Percentiles rank a stretch among this genome's conserved stretches.
Conservation (phyloP, 192 early-diverging fungal species). For the Coemansia sp. region DNA sequence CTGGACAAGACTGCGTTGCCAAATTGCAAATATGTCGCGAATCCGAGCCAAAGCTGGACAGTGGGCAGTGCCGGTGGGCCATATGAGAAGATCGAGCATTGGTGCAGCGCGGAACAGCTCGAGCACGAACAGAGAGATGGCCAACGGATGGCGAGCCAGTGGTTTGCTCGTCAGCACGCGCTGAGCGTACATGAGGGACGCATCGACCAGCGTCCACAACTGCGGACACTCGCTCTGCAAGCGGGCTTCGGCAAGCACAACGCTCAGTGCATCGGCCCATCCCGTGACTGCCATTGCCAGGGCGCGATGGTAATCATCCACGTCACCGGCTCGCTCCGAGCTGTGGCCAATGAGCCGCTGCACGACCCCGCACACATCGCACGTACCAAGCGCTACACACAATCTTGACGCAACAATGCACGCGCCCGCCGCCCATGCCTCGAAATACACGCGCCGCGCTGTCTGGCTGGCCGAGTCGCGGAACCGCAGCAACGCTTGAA, state of each 20-base stretch:
- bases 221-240: background rate
- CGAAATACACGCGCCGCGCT: constrained; percentile 53
- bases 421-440: constrained; percentile 49
- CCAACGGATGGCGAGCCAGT: constrained; percentile 25
- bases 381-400: constrained; percentile 11
- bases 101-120: constrained; percentile 17
- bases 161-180: constrained; percentile 36
- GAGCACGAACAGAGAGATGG: constrained; percentile 26
- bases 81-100: constrained; percentile 12
- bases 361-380: constrained; percentile 6
- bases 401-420: constrained; percentile 24
- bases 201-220: constrained; percentile 38
- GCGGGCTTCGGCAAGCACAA: constrained; percentile 8
- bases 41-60: constrained; percentile 9
- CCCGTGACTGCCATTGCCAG: constrained; percentile 25
- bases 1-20: constrained; percentile 8
- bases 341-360: constrained; percentile 10
- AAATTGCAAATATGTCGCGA: constrained; percentile 13
- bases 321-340: background rate
- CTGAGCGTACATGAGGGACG: constrained; percentile 34
- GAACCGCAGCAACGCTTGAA: constrained; percentile 49
- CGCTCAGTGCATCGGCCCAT: constrained; percentile 34
- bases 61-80: constrained; percentile 3
- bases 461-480: constrained; percentile 35
- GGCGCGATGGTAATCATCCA: constrained; percentile 29